A percentile compares a stretch with the other conserved stretches of the same genome.
These are phyloP conservation scores for Akanthomyces muscarius DNA, from an alignment of 2,329 filamentous ascomycete genomes.

Conservation along the genomic window DNA sequence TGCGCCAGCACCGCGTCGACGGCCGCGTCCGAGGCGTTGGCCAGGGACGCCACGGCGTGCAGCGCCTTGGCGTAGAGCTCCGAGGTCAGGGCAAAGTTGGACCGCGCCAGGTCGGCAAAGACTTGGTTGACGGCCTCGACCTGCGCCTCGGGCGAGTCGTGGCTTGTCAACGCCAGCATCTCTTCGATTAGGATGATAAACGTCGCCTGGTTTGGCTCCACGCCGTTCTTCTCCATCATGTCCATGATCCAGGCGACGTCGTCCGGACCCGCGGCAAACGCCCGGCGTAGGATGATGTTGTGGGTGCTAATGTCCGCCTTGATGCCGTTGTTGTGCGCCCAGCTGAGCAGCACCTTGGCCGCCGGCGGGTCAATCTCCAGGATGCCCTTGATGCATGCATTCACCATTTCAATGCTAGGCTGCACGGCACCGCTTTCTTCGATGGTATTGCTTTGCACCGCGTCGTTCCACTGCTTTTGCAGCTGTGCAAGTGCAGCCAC, in stretches of 20 bases:
- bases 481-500: conserved; percentile 64
- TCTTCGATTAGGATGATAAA: conserved; percentile 69
- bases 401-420: conserved; percentile 63
- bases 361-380: conserved; percentile 46
- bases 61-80: conserved; percentile 68
- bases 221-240: conserved; percentile 53
- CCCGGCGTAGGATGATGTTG: conserved; percentile 64
- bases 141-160: conserved; percentile 46
- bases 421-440: conserved; percentile 42
- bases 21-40: conserved; percentile 41
- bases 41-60: conserved; percentile 40
- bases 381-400: conserved; percentile 64
- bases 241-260: conserved; percentile 51
- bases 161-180: conserved; percentile 41
- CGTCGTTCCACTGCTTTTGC: conserved; percentile 53
- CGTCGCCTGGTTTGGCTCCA: conserved; percentile 63
- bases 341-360: conserved; percentile 53
- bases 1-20: conserved; percentile 59
- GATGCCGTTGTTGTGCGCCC: conserved; percentile 54
- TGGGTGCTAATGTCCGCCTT: conserved; percentile 57
- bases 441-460: conserved; percentile 26
- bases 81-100: conserved; percentile 54
- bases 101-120: conserved; percentile 54
- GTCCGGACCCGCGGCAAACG: conserved; percentile 46
- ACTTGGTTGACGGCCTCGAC: conserved; percentile 47